These are phyloP conservation scores for Pseudogymnoascus sp. DNA, from an alignment of 2,329 filamentous ascomycete species.

Conservation along the genomic window DNA sequence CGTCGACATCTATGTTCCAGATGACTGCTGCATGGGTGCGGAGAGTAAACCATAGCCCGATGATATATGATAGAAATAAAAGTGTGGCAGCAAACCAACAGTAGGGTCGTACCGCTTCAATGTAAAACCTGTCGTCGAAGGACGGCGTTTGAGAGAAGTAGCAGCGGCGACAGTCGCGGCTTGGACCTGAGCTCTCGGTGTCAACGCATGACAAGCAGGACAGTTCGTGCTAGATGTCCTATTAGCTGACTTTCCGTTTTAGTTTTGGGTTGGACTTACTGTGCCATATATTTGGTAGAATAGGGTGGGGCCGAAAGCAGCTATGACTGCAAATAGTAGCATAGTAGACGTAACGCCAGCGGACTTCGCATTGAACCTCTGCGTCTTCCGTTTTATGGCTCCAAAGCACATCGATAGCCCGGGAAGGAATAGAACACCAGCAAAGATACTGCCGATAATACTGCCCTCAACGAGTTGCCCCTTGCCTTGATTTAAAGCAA, in stretches of 20 bases:
- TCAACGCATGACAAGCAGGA: conserved; percentile 65
- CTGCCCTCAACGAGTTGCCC: conserved; percentile 89
- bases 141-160: conserved; percentile 86
- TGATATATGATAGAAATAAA: conserved; percentile 85
- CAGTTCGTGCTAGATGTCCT: conserved; percentile 63
- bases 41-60: conserved; percentile 90
- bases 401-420: conserved; percentile 98
- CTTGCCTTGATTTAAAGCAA: conserved; percentile 87
- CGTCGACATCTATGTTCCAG: conserved; percentile 78
- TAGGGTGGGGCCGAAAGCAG: conserved; percentile 86
- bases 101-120: conserved; percentile 84
- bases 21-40: conserved; percentile 94
- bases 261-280: conserved; percentile 35
- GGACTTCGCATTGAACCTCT: conserved; percentile 93
- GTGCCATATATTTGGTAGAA: conserved; percentile 99
- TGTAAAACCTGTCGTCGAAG: conserved; percentile 78
- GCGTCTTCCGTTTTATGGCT: conserved; percentile 93
- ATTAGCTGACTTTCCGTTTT: conserved; percentile 29
- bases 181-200: conserved; percentile 30
- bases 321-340: conserved; percentile 92
- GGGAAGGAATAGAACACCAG: conserved; percentile 87
- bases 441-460: conserved; percentile 96
- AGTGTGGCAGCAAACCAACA: conserved; percentile 79
- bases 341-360: conserved; percentile 96
- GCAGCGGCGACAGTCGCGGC: conserved; percentile 78